A percentile compares a stretch with the other conserved stretches of the same genome.
Conservation (phyloP, 805 yeast species). For the Candida sanyiensis region DNA sequence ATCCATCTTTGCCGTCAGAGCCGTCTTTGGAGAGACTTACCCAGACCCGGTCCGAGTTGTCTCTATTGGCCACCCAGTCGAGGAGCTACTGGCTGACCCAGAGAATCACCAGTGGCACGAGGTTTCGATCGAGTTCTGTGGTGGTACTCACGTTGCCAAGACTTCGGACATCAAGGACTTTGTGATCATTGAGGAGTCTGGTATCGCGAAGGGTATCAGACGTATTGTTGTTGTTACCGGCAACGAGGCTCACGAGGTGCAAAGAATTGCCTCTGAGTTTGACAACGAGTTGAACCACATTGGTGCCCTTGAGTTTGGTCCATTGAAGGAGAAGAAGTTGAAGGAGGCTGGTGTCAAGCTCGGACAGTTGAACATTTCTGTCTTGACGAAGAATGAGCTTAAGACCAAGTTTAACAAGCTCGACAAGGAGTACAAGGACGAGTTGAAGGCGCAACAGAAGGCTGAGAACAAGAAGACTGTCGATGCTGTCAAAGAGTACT, state of each 20-base stretch:
- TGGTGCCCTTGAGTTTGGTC: slow-evolving; percentile 61
- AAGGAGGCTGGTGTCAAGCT: slow-evolving; percentile 81
- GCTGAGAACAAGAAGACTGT: slow-evolving; percentile 77
- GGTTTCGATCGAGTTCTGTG: slow-evolving; percentile 91
- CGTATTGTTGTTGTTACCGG: slow-evolving; percentile 98
- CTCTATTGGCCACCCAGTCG: slow-evolving; percentile 87
- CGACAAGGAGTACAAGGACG: slow-evolving; percentile 86
- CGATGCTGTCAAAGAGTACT: slow-evolving; percentile 69
- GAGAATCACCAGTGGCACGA: slow-evolving; percentile 66
- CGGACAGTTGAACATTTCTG: slow-evolving; percentile 78
- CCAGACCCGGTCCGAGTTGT: slow-evolving; percentile 99
- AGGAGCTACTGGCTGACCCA: slow-evolving; percentile 71
- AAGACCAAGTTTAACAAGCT: slow-evolving; percentile 68
- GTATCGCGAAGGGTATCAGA: slow-evolving; percentile 98
- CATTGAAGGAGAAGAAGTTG: slow-evolving; percentile 71
- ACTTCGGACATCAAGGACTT: slow-evolving; percentile 92
- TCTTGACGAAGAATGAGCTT: slow-evolving; percentile 69
- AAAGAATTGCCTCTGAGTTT: slow-evolving; percentile 73
- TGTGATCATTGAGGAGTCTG: slow-evolving; percentile 87
- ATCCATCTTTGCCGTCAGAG: slow-evolving; percentile 80
- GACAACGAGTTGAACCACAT: slow-evolving; percentile 53
- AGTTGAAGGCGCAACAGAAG: slow-evolving; percentile 80
- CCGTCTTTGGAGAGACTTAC: slow-evolving; percentile 97
- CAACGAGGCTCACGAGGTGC: slow-evolving; percentile 82
- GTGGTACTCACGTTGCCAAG: slow-evolving; percentile 94